A percentile compares a stretch with the other conserved stretches of the same genome.
phyloP scores from a whole-genome alignment of 805 yeast genomes.

The Ogataea nakhonphanomensis region DNA sequence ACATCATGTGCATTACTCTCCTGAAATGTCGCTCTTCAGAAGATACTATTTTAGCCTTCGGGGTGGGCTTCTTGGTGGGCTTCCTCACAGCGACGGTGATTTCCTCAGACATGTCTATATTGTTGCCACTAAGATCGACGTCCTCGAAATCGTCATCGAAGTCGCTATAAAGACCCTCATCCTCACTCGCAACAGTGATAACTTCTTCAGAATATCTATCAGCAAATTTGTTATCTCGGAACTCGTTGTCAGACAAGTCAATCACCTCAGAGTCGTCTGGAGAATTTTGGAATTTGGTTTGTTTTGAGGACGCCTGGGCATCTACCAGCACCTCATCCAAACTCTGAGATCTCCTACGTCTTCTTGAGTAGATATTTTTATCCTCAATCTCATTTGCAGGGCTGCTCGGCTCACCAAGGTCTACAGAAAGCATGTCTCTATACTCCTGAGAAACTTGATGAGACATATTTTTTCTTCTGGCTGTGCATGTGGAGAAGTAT shows the following conservation, averaged over 20 bases:
- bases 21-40: slow-evolving; percentile 57
- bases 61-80: slow-evolving; percentile 13
- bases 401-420: slow-evolving; percentile 13
- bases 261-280: not conserved
- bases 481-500: slow-evolving; percentile 9
- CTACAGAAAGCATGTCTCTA: slow-evolving; percentile 23
- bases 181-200: slow-evolving; percentile 13
- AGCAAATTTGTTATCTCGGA: not conserved
- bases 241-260: not conserved
- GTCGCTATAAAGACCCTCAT: slow-evolving; percentile 6
- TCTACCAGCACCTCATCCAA: not conserved
- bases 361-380: not conserved
- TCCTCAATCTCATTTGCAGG: slow-evolving; percentile 13
- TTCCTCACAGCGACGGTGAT: slow-evolving; percentile 26
- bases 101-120: slow-evolving; percentile 7
- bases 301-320: not conserved
- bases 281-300: not conserved
- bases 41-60: slow-evolving; percentile 36
- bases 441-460: slow-evolving; percentile 18
- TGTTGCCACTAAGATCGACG: slow-evolving; percentile 29
- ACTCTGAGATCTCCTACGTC: not conserved
- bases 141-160: slow-evolving; percentile 37
- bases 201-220: not conserved
- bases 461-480: slow-evolving; percentile 13
- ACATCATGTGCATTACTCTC: slow-evolving; percentile 52